Base-by-base conservation (phyloP, 345 rosid species). In the Sisymbrium altissimum region DNA sequence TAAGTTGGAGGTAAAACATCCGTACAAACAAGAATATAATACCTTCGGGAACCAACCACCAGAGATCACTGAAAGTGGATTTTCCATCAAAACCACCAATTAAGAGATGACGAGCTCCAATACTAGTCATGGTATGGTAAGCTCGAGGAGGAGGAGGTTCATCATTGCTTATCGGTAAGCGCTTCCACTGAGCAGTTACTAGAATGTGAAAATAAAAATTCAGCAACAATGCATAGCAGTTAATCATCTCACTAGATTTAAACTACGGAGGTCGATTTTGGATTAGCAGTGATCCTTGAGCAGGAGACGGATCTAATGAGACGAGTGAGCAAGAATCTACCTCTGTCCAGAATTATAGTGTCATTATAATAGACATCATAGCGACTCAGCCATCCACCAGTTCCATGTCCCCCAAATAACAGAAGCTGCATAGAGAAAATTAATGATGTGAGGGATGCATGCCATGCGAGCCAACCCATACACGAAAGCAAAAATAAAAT, bases 11-110 rank as follows among this genome's bases (percentile, higher is more conserved):
- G 68, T 38, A 50, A 46, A 29, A 27, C 49, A 68, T 43, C 36
- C 63, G 71, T 19, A 46, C 9, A 27, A 60, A 55, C 54, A 62
- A 41, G 48, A 39, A 43, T 58, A 32, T 48, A 36, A 49, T 85
- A 95, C 98, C 99, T 90, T 92, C 97, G 4, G 96, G 87, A 75
- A 86, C 98, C 86, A 92, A 66, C 97, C 98, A 95, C 99, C 98
- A 95, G 8, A 92, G 55, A 87, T 95, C 98, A 57, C 90, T 97
- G 60, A 82, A 95, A 38, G 97, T 92, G 25, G 82, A 79, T 81
- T 95, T 95, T 74, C 99, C 99, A 86, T 95, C 97, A 53, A 87
- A 88, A 68, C 99, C 98, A 72, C 99, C 99, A 84, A 92, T 65
- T 80, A 95, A 86, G 41, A 95, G 83, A 84, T 90, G 86, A 15